Evolutionary conservation across 1,284 basidiomycete genomes (phyloP).

Genomic region (Apiotrichum veenhuisii): DNA sequence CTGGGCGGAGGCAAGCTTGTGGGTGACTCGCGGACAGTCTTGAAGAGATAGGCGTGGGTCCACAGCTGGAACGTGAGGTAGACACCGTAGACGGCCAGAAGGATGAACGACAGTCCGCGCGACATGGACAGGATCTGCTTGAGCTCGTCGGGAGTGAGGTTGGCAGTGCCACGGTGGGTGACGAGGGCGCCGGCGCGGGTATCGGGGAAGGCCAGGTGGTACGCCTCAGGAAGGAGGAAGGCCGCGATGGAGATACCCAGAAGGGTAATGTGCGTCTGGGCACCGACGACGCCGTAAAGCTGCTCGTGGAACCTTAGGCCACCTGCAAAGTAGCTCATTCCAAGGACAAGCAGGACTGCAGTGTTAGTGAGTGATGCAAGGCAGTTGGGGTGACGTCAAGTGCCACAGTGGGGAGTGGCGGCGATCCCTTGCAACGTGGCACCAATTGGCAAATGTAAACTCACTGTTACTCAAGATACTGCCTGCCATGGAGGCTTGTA

Average conservation of each 20-base stretch:
- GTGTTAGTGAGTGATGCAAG: not conserved
- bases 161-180: not conserved
- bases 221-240: constrained; percentile 69
- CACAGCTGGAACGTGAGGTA: constrained; percentile 54
- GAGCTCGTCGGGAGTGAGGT: constrained; percentile 25
- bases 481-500: constrained; percentile 67
- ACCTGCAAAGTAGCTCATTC: constrained; percentile 60
- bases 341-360: constrained; percentile 65
- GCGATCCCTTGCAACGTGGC: no score
- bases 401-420: not conserved
- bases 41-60: constrained; percentile 61
- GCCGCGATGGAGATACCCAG: constrained; percentile 67
- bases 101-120: constrained; percentile 56
- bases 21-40: constrained; percentile 29
- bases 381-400: no score
- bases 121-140: constrained; percentile 50
- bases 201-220: constrained; percentile 53
- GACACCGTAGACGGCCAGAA: constrained; percentile 57
- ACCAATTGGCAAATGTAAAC: not conserved
- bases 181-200: constrained; percentile 17
- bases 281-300: constrained; percentile 62
- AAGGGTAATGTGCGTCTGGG: constrained; percentile 75
- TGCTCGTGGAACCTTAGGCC: constrained; percentile 63
- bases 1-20: constrained; percentile 40
- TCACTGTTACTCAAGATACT: constrained; percentile 59